Conservation (phyloP, 2,329 filamentous ascomycete species). For the Fusarium clavum region DNA sequence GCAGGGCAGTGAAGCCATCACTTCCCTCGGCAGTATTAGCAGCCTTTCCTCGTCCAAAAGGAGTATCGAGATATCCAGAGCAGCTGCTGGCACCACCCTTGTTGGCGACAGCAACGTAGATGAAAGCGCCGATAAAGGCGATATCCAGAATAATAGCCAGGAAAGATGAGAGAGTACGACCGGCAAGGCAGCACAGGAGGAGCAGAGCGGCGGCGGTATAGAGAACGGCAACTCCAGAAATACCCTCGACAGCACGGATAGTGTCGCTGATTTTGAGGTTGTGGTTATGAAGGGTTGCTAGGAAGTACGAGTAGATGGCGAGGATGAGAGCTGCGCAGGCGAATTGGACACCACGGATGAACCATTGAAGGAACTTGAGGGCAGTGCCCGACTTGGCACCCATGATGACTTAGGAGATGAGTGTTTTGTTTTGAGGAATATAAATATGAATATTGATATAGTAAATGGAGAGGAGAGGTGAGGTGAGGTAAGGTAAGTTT, state of each 20-base stretch:
- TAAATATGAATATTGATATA: neutral
- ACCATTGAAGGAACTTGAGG: slow-evolving; percentile 76
- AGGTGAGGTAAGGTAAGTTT: neutral
- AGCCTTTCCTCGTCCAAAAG: slow-evolving; percentile 73
- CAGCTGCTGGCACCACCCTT: slow-evolving; percentile 76
- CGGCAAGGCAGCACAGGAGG: slow-evolving; percentile 83
- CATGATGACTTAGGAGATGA: slow-evolving; percentile 41
- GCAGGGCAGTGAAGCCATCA: slow-evolving; percentile 61
- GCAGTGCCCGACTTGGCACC: slow-evolving; percentile 56
- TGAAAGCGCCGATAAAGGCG: slow-evolving; percentile 79
- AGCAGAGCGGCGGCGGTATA: slow-evolving; percentile 80
- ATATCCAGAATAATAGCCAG: slow-evolving; percentile 81
- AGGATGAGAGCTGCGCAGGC: slow-evolving; percentile 78
- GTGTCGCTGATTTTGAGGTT: slow-evolving; percentile 70
- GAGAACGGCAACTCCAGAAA: slow-evolving; percentile 78
- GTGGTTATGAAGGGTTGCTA: slow-evolving; percentile 77
- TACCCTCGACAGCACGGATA: slow-evolving; percentile 80
- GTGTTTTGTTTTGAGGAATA: neutral
- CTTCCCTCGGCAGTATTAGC: slow-evolving; percentile 60
- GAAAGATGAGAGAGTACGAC: slow-evolving; percentile 77
- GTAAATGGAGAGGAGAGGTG: neutral
- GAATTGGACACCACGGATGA: slow-evolving; percentile 80
- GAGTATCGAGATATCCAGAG: slow-evolving; percentile 68
- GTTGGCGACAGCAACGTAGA: slow-evolving; percentile 83
- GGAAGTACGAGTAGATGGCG: slow-evolving; percentile 85